Evolutionary conservation across 2,329 filamentous ascomycete species (phyloP).

Genomic region (Fusarium sp.): DNA sequence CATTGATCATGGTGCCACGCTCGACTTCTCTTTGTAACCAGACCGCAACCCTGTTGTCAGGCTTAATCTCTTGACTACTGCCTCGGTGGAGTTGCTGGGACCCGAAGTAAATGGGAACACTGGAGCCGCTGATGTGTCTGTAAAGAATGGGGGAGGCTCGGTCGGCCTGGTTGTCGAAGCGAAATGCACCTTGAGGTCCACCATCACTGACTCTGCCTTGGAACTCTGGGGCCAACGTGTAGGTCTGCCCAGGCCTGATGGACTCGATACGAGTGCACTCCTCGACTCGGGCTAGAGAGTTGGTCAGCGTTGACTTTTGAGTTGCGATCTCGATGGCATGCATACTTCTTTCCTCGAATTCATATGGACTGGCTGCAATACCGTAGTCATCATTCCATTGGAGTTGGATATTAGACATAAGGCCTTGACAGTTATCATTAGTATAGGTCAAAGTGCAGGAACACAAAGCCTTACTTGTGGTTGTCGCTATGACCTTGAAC

Average conservation of each 20-base stretch:
- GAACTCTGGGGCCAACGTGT: background rate
- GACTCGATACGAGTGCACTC: accelerated
- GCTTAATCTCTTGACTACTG: accelerated
- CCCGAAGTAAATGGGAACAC: accelerated
- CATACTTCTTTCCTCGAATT: background rate
- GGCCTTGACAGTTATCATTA: accelerated
- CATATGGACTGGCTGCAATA: background rate
- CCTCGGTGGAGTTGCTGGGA: accelerated
- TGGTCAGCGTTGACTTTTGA: accelerated
- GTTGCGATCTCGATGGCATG: accelerated
- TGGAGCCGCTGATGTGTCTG: accelerated
- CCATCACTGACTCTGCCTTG: background rate
- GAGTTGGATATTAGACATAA: accelerated
- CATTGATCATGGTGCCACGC: background rate
- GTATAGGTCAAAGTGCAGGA: accelerated
- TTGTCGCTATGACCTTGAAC: accelerated
- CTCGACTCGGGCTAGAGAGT: background rate
- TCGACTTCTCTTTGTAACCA: accelerated
- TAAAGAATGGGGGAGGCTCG: accelerated
- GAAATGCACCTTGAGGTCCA: background rate
- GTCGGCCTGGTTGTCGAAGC: background rate
- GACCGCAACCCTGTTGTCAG: accelerated
- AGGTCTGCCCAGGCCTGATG: accelerated
- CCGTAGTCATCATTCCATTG: background rate
- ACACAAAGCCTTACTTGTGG: accelerated